A percentile compares a stretch with the other conserved stretches of the same genome.
These are phyloP conservation scores for Stachybotrys echinatus DNA, from an alignment of 2,329 filamentous ascomycete genomes.

Conservation along the genomic window DNA sequence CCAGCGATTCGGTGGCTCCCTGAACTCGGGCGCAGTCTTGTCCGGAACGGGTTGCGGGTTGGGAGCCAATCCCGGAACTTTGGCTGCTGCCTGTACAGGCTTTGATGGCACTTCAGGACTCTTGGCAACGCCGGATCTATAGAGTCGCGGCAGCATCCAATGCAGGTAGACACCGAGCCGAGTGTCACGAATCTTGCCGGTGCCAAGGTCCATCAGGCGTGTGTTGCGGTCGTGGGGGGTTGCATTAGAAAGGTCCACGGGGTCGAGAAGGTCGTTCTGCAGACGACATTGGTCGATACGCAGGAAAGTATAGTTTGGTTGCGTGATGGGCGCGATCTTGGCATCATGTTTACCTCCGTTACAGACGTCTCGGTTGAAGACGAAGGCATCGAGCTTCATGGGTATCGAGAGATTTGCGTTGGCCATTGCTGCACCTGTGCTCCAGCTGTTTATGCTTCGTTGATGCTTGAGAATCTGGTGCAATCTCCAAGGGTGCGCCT, in stretches of 20 bases:
- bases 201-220: background rate
- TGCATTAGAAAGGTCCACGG: background rate
- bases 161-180: background rate
- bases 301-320: background rate
- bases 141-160: background rate
- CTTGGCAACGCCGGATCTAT: background rate
- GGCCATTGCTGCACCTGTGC: too few species aligned
- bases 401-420: constrained; percentile 13
- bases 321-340: background rate
- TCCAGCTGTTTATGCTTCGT: too few species aligned
- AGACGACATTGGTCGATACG: background rate
- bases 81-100: too few species aligned
- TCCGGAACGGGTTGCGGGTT: too few species aligned
- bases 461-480: too few species aligned
- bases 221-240: background rate
- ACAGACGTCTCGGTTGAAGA: constrained; percentile 22
- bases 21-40: too few species aligned
- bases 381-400: constrained; percentile 25
- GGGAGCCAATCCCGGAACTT: too few species aligned
- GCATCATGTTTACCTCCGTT: constrained; percentile 5
- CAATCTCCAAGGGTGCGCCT: too few species aligned
- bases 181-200: background rate
- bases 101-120: too few species aligned
- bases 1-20: too few species aligned
- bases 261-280: background rate